A percentile compares a stretch with the other conserved stretches of the same genome.
phyloP scores from a whole-genome alignment of 768 basidiomycete genomes.

The Pleurotus citrinopileatus region DNA sequence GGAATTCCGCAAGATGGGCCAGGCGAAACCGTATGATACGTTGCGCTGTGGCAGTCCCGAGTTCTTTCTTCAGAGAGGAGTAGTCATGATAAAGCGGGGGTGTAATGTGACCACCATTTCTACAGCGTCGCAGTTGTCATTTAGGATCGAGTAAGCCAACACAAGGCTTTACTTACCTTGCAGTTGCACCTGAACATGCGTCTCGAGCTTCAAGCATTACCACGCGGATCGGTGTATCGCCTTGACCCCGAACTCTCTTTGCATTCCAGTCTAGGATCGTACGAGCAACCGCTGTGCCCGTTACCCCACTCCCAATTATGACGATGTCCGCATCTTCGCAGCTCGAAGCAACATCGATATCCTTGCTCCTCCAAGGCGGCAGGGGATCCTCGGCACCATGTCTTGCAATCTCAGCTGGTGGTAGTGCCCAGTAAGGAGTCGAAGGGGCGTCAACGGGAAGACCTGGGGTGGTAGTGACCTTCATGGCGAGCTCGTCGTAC shows the following conservation, averaged over 20 bases:
- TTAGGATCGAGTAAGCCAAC: background rate
- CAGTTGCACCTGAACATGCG: constrained; percentile 72
- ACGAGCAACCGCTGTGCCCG: constrained; percentile 60
- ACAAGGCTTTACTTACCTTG: constrained; percentile 42
- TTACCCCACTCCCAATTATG: constrained; percentile 77
- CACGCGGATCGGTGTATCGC: constrained; percentile 34
- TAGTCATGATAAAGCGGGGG: constrained; percentile 64
- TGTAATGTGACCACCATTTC: constrained; percentile 71
- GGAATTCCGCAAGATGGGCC: constrained; percentile 50
- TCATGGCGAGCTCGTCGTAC: constrained; percentile 9
- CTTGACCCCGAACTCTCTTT: constrained; percentile 3
- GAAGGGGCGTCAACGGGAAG: constrained; percentile 56
- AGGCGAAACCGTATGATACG: constrained; percentile 60
- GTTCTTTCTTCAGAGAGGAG: constrained; percentile 34
- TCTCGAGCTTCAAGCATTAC: constrained; percentile 84
- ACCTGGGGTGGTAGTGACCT: constrained; percentile 38
- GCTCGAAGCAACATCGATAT: constrained; percentile 24
- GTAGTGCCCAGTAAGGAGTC: constrained; percentile 62
- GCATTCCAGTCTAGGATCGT: constrained; percentile 36
- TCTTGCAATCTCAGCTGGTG: constrained; percentile 43
- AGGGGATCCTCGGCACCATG: constrained; percentile 21
- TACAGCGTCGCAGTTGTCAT: constrained; percentile 18
- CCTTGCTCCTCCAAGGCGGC: background rate
- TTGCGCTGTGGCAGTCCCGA: constrained; percentile 46
- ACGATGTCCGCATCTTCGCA: constrained; percentile 57